Evolutionary conservation across 257 asterid species (phyloP), one percentile per base, ranked within the genome.

Genomic region (Jasminum sambac): DNA sequence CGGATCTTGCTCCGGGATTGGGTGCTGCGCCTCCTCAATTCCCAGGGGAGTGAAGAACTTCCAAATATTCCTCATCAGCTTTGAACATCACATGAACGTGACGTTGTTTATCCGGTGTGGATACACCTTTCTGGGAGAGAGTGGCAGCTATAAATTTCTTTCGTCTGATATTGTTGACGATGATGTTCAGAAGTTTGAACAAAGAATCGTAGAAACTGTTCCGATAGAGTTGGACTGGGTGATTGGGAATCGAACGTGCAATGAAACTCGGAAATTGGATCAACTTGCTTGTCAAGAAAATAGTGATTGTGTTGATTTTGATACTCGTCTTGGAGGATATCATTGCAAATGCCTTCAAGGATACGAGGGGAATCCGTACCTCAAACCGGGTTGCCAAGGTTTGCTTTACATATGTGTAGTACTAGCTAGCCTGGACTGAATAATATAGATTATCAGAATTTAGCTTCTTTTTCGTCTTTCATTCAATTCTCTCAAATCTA

Each of bases 1-100:
- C 4, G 84, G 82, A 9, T 46, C 73, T 3, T 82, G 86, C 23
- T 42, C 82, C 11, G 86, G 86, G n/a, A 82, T 82, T 7, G 86
- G 86, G 0, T 82, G 86, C 61, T 82, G 86, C 69, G 73, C 74
- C 64, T 25, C 80, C 44, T 74, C 83, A 57, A 71, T 82, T 7
- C 82, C 80, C 14, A 72, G 64, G 79, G 82, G 84, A 5, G 55
- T 64, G 19, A 71, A 16, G 30, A 52, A 6, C 9, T n/a, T 14
- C 60, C 0, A 1, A 1, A 48, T 0, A 16, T 5, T 2, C 12
- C 26, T 52, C 25, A 6, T 5, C 13, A 52, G 60, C 60, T 52
- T 5, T 8, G 26, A 25, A 4, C 4, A 2, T 0, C 78, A 68
- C 24, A 1, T 0, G 0, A 34, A 21, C 0, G 67, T 77, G 66